Percentiles rank a stretch among this genome's conserved stretches.
Evolutionary conservation across 2,329 filamentous ascomycete genomes (phyloP).

Genomic region (Paraphaeosphaeria sporulosa): DNA sequence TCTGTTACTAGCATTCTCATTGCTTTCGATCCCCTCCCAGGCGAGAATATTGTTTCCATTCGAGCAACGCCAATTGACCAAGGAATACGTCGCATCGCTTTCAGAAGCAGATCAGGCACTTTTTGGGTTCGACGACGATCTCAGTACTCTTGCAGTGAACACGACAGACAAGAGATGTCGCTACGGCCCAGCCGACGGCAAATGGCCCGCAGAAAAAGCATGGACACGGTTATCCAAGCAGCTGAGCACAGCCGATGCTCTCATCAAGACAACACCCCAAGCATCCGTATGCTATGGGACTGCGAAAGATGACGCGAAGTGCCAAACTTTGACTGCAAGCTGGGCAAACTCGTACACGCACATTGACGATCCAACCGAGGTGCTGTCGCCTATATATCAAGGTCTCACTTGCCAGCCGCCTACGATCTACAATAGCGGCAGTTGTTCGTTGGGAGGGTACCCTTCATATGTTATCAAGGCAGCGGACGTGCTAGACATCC

Average conservation of each 20-base stretch:
- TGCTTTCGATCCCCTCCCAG: constrained; percentile 22
- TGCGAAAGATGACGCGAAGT: constrained; percentile 29
- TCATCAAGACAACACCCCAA: constrained; percentile 31
- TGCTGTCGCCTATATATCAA: constrained; percentile 38
- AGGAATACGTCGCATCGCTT: constrained; percentile 31
- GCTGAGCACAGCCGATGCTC: constrained; percentile 28
- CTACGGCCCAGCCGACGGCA: constrained; percentile 28
- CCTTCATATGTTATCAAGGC: constrained; percentile 36
- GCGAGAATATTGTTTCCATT: constrained; percentile 29
- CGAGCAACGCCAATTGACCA: constrained; percentile 33
- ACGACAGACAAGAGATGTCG: constrained; percentile 29
- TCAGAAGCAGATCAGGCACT: constrained; percentile 29
- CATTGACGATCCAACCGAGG: constrained; percentile 35
- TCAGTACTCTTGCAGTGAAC: constrained; percentile 20
- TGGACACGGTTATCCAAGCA: constrained; percentile 31
- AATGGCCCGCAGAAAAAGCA: constrained; percentile 36
- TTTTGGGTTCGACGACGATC: constrained; percentile 31
- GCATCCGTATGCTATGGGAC: constrained; percentile 33
- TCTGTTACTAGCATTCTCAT: constrained; percentile 20
- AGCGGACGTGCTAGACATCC: constrained; percentile 34
- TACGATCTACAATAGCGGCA: constrained; percentile 27
- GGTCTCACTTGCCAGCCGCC: constrained; percentile 38
- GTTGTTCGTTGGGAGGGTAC: constrained; percentile 37
- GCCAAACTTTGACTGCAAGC: constrained; percentile 26
- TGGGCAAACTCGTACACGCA: constrained; percentile 31